These are phyloP conservation scores for Eutrema yunnanense DNA, from an alignment of 345 rosid genomes.

Conservation along the genomic window DNA sequence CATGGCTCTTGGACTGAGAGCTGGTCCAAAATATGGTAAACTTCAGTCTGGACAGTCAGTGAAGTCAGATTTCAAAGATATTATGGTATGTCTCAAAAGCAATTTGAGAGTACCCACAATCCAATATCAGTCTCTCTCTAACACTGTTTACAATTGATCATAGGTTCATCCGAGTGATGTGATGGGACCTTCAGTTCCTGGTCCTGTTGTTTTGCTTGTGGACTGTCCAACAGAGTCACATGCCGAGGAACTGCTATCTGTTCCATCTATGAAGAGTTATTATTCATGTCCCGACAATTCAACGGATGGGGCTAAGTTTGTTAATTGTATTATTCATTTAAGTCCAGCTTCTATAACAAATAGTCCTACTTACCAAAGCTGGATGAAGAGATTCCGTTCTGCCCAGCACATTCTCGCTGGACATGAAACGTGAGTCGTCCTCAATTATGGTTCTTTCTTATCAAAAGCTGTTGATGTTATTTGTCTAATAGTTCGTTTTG, in stretches of 20 bases:
- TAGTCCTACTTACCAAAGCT: constrained; percentile 51
- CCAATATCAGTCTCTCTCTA: not conserved
- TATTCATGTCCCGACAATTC: constrained; percentile 34
- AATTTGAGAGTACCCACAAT: not conserved
- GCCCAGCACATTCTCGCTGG: constrained; percentile 92
- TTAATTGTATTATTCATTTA: constrained; percentile 79
- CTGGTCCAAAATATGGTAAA: constrained; percentile 78
- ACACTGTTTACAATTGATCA: not conserved
- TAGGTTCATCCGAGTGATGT: constrained; percentile 97
- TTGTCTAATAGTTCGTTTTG: constrained; percentile 1
- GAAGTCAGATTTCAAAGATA: constrained; percentile 61
- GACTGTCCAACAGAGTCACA: constrained; percentile 94
- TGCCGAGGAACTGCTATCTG: constrained; percentile 49
- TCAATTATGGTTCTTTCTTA: constrained; percentile 9
- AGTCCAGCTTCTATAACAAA: constrained; percentile 67
- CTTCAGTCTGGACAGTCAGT: constrained; percentile 86
- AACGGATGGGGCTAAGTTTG: constrained; percentile 42
- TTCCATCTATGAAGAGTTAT: constrained; percentile 44
- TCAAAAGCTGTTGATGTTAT: not conserved
- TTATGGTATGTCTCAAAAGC: constrained; percentile 47
- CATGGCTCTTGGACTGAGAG: constrained; percentile 68
- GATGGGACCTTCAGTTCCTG: constrained; percentile 89
- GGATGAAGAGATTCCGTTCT: constrained; percentile 82
- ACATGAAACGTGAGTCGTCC: constrained; percentile 57
- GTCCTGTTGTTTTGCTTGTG: constrained; percentile 78